phyloP scores from a whole-genome alignment of 345 rosid genomes.

The Litchi chinensis region DNA sequence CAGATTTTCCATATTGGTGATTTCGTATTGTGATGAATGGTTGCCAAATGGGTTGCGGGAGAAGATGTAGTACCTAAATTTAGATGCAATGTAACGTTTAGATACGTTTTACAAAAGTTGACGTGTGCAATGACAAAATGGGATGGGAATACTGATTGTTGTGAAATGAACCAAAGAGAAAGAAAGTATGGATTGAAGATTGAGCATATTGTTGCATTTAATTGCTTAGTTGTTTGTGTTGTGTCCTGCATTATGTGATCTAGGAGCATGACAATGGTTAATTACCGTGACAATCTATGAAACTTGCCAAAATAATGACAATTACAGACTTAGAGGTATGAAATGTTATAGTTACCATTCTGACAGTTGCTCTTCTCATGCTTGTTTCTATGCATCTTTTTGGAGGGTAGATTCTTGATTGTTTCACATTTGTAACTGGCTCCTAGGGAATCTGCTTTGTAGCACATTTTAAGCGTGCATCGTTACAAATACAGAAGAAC shows the following conservation, averaged over 20 bases:
- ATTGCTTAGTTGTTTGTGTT: neutral
- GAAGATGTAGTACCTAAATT: neutral
- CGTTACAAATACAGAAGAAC: too few relatives aligned
- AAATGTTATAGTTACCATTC: neutral
- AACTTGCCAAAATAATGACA: too few relatives aligned
- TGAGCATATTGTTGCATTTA: neutral
- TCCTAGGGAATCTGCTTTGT: neutral
- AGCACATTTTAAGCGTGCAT: neutral
- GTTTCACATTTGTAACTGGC: neutral
- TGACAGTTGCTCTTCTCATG: neutral
- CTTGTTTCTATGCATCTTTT: neutral
- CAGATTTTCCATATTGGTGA: neutral
- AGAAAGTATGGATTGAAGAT: neutral
- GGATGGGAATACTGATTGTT: neutral
- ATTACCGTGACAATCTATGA: too few relatives aligned
- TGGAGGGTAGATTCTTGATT: neutral
- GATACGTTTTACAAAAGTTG: too few relatives aligned
- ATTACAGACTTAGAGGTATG: too few relatives aligned
- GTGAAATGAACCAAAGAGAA: neutral
- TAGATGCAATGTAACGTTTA: neutral
- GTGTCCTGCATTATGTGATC: neutral
- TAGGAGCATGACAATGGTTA: too few relatives aligned
- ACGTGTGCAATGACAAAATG: neutral
- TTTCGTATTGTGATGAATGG: neutral
- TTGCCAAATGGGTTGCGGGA: neutral